Evolutionary conservation across 176 grass and related monocot genomes (phyloP).

Genomic region (Lolium rigidum): DNA sequence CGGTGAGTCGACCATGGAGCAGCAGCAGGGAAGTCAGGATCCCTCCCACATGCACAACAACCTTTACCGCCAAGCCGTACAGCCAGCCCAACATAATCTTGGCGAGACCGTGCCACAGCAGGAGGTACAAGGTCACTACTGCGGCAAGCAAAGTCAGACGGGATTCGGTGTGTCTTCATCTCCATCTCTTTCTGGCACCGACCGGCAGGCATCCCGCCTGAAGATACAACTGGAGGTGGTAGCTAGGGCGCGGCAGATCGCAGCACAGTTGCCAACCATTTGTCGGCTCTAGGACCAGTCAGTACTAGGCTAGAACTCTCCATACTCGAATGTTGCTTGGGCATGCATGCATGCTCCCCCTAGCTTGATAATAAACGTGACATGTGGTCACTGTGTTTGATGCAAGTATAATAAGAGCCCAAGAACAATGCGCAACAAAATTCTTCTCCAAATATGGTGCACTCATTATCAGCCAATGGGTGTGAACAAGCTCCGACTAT

Average conservation of each 20-base stretch:
- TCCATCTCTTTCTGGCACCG: neutral
- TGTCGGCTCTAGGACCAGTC: neutral
- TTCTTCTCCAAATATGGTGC: neutral
- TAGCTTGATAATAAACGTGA: slow-evolving; percentile 19
- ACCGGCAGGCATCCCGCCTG: neutral
- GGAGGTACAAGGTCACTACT: neutral
- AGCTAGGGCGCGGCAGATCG: slow-evolving; percentile 12
- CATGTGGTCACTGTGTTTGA: neutral
- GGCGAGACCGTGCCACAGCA: neutral
- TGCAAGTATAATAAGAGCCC: neutral
- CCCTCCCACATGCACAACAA: too few species aligned
- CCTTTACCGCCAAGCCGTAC: too few species aligned
- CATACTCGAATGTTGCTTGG: neutral
- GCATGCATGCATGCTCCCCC: neutral
- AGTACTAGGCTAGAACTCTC: slow-evolving; percentile 1
- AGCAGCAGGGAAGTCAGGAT: neutral
- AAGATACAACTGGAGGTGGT: neutral
- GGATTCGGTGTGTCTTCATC: neutral
- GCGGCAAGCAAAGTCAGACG: too few species aligned
- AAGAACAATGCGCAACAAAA: slow-evolving; percentile 1
- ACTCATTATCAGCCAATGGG: slow-evolving; percentile 25
- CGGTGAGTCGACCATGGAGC: neutral
- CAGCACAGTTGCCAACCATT: slow-evolving; percentile 13
- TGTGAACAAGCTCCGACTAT: slow-evolving; percentile 18
- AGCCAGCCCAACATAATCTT: too few species aligned